phyloP scores from a whole-genome alignment of 495 filamentous ascomycete species.

The Penicillium malachiteum region DNA sequence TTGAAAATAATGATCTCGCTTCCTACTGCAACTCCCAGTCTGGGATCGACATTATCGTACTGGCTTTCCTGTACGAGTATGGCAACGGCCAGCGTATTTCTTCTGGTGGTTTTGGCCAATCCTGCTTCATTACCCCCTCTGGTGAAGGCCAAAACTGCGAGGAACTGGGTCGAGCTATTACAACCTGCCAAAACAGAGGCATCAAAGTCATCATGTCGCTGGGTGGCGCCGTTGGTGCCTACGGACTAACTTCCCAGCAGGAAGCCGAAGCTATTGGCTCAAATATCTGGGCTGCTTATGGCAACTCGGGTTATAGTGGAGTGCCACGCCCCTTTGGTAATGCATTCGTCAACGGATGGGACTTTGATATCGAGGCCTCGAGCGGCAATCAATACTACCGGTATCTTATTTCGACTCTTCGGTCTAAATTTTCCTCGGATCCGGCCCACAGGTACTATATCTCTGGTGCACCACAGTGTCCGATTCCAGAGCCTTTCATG shows the following conservation, averaged over 20 bases:
- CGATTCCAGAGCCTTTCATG: slow-evolving; percentile 54
- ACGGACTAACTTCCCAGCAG: slow-evolving; percentile 36
- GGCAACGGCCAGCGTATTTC: slow-evolving; percentile 27
- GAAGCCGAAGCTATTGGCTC: slow-evolving; percentile 48
- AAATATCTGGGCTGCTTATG: slow-evolving; percentile 55
- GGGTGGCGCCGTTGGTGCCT: slow-evolving; percentile 41
- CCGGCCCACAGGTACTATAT: slow-evolving; percentile 51
- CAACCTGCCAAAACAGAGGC: slow-evolving; percentile 48
- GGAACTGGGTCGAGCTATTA: slow-evolving; percentile 43
- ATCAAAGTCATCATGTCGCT: slow-evolving; percentile 51
- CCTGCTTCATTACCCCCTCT: slow-evolving; percentile 17
- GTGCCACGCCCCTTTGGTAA: slow-evolving; percentile 51
- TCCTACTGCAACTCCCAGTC: slow-evolving; percentile 36
- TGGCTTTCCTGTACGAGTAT: slow-evolving; percentile 52
- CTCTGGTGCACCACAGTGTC: slow-evolving; percentile 57
- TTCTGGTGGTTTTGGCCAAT: slow-evolving; percentile 25
- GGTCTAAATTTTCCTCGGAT: slow-evolving; percentile 44
- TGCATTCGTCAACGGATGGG: slow-evolving; percentile 58
- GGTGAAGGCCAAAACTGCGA: slow-evolving; percentile 40
- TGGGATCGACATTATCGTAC: slow-evolving; percentile 50
- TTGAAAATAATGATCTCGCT: slow-evolving; percentile 44
- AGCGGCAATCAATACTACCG: slow-evolving; percentile 38
- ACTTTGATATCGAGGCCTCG: slow-evolving; percentile 46
- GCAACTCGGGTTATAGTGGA: slow-evolving; percentile 23
- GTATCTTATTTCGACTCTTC: slow-evolving; percentile 45